Evolutionary conservation across 2,329 filamentous ascomycete species (phyloP).

Genomic region (Tricladium varicosporioides): DNA sequence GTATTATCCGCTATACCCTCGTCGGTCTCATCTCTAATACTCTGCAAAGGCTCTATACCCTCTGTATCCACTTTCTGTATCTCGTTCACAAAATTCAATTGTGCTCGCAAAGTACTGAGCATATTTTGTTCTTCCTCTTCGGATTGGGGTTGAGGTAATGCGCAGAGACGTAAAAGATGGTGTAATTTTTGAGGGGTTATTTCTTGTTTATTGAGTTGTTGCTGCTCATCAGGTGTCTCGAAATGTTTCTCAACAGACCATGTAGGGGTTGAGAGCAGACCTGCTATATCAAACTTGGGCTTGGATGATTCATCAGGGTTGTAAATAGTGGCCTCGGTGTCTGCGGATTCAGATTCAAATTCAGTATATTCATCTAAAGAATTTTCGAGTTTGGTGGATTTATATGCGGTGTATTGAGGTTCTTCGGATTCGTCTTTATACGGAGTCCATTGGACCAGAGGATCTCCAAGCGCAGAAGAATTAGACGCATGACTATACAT

Average conservation of each 20-base stretch:
- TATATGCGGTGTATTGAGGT: no score
- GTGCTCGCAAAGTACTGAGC: constrained; percentile 72
- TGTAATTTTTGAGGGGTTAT: constrained; percentile 64
- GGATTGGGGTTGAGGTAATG: constrained; percentile 70
- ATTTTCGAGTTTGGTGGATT: no score
- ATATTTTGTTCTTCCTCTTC: constrained; percentile 65
- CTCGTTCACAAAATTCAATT: constrained; percentile 87
- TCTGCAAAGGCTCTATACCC: constrained; percentile 69
- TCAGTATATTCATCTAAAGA: no score
- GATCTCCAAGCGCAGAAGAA: no score
- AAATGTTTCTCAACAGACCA: constrained; percentile 84
- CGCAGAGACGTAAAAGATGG: constrained; percentile 86
- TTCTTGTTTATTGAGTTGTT: constrained; percentile 27
- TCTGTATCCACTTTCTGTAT: constrained; percentile 77
- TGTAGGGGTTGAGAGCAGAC: constrained; percentile 66
- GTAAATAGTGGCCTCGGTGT: background rate
- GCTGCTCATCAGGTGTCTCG: constrained; percentile 36
- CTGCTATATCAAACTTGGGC: constrained; percentile 20
- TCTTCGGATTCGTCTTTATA: no score
- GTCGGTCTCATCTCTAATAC: constrained; percentile 77
- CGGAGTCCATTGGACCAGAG: no score
- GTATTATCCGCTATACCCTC: constrained; percentile 53
- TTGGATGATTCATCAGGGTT: background rate
- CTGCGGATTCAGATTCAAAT: background rate
- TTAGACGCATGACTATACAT: no score